These are phyloP conservation scores for Elaeis oleifera DNA, from an alignment of 202 grass and related monocot genomes.

Conservation along the genomic window DNA sequence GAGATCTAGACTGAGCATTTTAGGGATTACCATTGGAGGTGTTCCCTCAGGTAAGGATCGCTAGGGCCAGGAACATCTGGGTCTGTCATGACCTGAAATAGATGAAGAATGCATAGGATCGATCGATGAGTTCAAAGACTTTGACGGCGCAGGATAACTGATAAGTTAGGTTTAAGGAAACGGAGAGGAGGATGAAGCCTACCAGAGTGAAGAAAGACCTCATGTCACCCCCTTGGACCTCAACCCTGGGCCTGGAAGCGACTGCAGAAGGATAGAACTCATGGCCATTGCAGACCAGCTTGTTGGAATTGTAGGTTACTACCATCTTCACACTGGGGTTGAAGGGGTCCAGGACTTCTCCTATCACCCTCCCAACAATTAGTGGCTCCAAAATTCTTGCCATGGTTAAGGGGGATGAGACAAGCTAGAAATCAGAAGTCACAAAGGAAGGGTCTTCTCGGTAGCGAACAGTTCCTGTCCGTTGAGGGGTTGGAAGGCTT, in stretches of 20 bases:
- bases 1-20: neutral
- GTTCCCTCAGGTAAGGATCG: conserved; percentile 80
- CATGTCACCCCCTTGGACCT: conserved; percentile 62
- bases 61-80: conserved; percentile 85
- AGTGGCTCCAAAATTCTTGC: conserved; percentile 65
- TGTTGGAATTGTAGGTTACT: conserved; percentile 74
- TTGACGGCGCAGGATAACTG: too few species aligned
- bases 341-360: conserved; percentile 82
- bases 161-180: neutral
- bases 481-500: too few species aligned
- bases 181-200: neutral
- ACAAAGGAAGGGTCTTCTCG: too few species aligned
- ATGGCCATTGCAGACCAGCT: conserved; percentile 67
- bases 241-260: conserved; percentile 54
- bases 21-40: conserved; percentile 70
- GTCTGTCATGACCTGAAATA: conserved; percentile 75
- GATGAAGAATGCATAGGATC: neutral
- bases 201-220: conserved; percentile 90
- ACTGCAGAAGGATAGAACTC: conserved; percentile 78
- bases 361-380: conserved; percentile 68
- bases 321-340: conserved; percentile 66
- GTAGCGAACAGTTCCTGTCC: too few species aligned
- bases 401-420: conserved; percentile 26
- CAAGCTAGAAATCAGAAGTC: too few species aligned
- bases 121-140: too few species aligned